Conservation (phyloP, 805 yeast genomes). For the Metschnikowia drakensbergensis region DNA sequence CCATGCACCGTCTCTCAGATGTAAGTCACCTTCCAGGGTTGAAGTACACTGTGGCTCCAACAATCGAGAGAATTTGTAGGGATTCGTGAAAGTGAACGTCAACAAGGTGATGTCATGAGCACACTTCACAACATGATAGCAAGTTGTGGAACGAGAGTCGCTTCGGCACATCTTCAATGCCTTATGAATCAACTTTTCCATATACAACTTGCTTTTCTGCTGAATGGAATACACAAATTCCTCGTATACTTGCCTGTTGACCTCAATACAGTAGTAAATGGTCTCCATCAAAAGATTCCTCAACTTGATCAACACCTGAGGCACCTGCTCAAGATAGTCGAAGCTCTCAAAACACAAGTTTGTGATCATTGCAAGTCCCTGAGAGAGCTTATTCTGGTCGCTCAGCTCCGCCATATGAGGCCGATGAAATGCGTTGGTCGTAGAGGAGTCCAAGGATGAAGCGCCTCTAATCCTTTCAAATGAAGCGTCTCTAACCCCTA, state of each 20-base stretch:
- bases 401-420: background rate
- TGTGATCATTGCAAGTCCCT: constrained; percentile 14
- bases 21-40: background rate
- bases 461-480: background rate
- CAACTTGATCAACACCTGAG: constrained; percentile 11
- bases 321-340: constrained; percentile 7
- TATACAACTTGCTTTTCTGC: constrained; percentile 8
- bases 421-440: background rate
- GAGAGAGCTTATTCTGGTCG: constrained; percentile 5
- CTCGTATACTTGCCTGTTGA: constrained; percentile 11
- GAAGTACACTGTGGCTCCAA: constrained; percentile 1
- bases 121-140: constrained; percentile 13
- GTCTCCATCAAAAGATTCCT: constrained; percentile 12
- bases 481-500: no score
- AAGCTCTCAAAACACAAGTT: constrained; percentile 13
- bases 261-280: constrained; percentile 13
- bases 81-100: constrained; percentile 15
- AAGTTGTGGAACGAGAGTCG: constrained; percentile 6
- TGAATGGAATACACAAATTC: constrained; percentile 13
- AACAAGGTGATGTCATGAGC: constrained; percentile 11
- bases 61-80: constrained; percentile 12
- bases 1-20: background rate
- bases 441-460: background rate
- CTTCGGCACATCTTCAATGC: constrained; percentile 10
- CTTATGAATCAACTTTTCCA: constrained; percentile 11